phyloP scores from a whole-genome alignment of 352 stramenopile species.

The Nothophytophthora sp. region DNA sequence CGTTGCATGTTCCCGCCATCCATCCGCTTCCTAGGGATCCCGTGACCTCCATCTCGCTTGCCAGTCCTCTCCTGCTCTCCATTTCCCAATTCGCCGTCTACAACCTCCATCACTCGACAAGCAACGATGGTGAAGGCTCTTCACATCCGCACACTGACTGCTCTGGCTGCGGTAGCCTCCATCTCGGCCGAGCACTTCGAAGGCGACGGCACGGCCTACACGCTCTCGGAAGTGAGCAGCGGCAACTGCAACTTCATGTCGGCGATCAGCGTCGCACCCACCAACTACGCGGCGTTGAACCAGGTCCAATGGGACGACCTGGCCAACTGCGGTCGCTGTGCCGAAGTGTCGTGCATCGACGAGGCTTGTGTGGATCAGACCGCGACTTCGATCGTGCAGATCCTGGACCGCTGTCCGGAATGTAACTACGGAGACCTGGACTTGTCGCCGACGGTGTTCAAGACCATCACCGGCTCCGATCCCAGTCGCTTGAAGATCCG shows the following conservation, averaged over 20 bases:
- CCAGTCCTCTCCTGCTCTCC: background rate
- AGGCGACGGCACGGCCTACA: constrained; percentile 52
- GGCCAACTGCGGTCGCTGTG: constrained; percentile 43
- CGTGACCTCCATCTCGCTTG: no score
- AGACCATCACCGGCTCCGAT: constrained; percentile 24
- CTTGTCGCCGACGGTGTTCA: constrained; percentile 33
- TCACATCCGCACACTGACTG: background rate
- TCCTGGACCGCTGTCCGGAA: constrained; percentile 41
- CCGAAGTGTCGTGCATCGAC: constrained; percentile 39
- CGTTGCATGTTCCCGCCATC: no score
- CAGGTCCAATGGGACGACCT: constrained; percentile 42
- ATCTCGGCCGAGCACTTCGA: constrained; percentile 21
- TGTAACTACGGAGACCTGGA: constrained; percentile 42
- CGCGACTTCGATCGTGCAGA: constrained; percentile 23
- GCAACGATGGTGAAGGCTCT: constrained; percentile 6
- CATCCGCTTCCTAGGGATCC: no score
- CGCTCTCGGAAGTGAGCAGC: constrained; percentile 21
- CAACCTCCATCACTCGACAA: background rate
- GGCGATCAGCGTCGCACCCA: constrained; percentile 20
- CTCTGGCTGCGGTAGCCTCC: background rate
- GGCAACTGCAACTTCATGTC: constrained; percentile 67
- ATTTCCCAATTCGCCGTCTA: constrained; percentile 15
- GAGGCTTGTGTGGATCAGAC: constrained; percentile 16
- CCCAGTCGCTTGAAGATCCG: constrained; percentile 27
- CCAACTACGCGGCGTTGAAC: constrained; percentile 58